phyloP scores from a whole-genome alignment of 2,329 filamentous ascomycete species.

The Penicillium sp. region DNA sequence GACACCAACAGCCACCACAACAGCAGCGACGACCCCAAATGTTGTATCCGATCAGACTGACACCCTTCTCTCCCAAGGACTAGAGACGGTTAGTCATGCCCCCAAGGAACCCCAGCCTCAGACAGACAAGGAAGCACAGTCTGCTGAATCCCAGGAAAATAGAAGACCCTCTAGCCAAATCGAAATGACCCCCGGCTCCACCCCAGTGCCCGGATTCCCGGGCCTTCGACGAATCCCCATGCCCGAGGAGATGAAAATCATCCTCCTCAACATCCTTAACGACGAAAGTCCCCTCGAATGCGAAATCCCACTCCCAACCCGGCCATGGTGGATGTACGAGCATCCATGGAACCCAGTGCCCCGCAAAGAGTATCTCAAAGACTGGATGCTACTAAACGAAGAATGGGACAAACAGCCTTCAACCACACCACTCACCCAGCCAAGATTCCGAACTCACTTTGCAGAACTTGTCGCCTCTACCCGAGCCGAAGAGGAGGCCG shows the following conservation, averaged over 20 bases:
- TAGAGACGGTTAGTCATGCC: slow-evolving; percentile 19
- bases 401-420: slow-evolving; percentile 10
- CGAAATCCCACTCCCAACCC: neutral
- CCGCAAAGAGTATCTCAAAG: neutral
- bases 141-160: slow-evolving; percentile 11
- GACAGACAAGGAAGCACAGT: neutral
- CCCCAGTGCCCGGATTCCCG: slow-evolving; percentile 1
- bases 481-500: slow-evolving; percentile 16
- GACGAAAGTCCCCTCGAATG: neutral
- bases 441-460: slow-evolving; percentile 43
- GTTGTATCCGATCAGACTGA: slow-evolving; percentile 4
- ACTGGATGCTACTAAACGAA: slow-evolving; percentile 9
- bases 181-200: neutral
- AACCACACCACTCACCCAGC: slow-evolving; percentile 37
- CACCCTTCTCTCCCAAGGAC: slow-evolving; percentile 14
- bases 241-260: slow-evolving; percentile 7
- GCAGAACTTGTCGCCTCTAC: slow-evolving; percentile 17
- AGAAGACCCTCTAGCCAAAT: slow-evolving; percentile 13
- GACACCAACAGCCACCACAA: neutral
- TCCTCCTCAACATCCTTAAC: slow-evolving; percentile 5
- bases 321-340: slow-evolving; percentile 4
- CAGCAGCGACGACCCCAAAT: slow-evolving; percentile 44
- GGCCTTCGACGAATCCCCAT: slow-evolving; percentile 9
- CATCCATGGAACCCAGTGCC: neutral
- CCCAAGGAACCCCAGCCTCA: neutral